Evolutionary conservation across 352 stramenopile species (phyloP).

Genomic region (Peronospora farinosa): DNA sequence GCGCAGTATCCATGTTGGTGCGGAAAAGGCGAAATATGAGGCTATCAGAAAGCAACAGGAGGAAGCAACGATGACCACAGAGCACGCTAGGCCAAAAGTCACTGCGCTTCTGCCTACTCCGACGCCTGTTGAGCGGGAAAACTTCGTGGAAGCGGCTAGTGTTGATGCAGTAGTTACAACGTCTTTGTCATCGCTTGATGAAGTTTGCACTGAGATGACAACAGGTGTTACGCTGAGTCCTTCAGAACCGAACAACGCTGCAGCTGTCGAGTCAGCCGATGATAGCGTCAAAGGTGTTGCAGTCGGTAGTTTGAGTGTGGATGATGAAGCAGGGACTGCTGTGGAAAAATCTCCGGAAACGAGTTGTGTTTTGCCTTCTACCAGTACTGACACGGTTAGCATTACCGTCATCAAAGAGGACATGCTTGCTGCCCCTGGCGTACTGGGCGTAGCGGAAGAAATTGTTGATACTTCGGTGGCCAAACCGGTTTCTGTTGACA

Average conservation of each 20-base stretch:
- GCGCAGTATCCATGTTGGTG: slow-evolving; percentile 28
- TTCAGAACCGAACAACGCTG: background rate
- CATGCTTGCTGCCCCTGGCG: background rate
- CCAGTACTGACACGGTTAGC: background rate
- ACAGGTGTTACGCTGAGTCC: background rate
- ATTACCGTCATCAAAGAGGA: slow-evolving; percentile 5
- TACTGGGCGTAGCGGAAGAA: background rate
- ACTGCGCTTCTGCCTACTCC: background rate
- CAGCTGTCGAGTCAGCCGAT: background rate
- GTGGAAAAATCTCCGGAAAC: background rate
- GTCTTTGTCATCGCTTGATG: background rate
- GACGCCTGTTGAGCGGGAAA: slow-evolving; percentile 1
- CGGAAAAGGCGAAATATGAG: slow-evolving; percentile 28
- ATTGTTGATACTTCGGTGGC: background rate
- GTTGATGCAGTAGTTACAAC: background rate
- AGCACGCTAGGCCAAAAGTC: slow-evolving; percentile 21
- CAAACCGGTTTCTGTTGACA: background rate
- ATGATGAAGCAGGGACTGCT: background rate
- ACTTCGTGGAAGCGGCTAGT: background rate
- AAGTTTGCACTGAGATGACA: background rate
- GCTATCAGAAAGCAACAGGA: slow-evolving; percentile 23
- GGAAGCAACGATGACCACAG: slow-evolving; percentile 14
- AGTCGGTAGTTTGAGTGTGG: background rate
- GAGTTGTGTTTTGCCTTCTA: background rate
- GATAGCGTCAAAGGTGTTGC: slow-evolving; percentile 1